Evolutionary conservation across 257 asterid genomes (phyloP), one percentile per base, ranked within the genome.

Genomic region (Salvia rosmarinus): DNA sequence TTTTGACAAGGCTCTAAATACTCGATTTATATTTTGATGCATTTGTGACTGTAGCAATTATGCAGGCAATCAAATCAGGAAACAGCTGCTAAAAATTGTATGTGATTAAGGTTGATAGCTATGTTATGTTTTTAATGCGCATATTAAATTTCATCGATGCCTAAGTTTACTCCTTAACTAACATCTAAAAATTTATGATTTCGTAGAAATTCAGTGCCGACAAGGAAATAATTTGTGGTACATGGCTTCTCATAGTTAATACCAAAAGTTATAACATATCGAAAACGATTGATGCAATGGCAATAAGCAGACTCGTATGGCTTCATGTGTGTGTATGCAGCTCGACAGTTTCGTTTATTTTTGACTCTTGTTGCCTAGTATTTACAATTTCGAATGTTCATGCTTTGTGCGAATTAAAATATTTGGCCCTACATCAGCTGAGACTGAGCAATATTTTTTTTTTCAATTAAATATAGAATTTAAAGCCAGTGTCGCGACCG

Each of bases 291-390:
- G 61, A 11, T 57, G 14, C 40, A 23, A 12, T 30, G 49, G 46
- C 11, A 3, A 25, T 39, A 42, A 57, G 21, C 37, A 37, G 64
- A 8, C 6, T 37, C 6, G 9, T 37, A 5, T 39, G 11, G 13
- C 10, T 8, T 39, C 3, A 7, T 39, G 1, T 63, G 77, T 77
- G 81, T 77, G 74, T 20, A 77, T 70, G 64, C 69, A 63, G 54
- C 20, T 64, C 7, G 16, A 12, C 9, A 63, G 68, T 46, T 55
- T 49, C 64, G 61, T 70, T 55, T 64, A 71, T 65, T 37, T 23
- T 11, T 77, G 78, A 77, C 81, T 72, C 52, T 70, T 39, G 55
- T 17, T 68, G 75, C 71, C 39, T 77, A 59, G 40, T 28, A 43
- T n/a, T 46, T 35, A 65, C 77, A 57, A 58, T 19, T 70, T 20